Evolutionary conservation across 2,329 filamentous ascomycete species (phyloP).

Genomic region (Colletotrichum neosansevieriae): DNA sequence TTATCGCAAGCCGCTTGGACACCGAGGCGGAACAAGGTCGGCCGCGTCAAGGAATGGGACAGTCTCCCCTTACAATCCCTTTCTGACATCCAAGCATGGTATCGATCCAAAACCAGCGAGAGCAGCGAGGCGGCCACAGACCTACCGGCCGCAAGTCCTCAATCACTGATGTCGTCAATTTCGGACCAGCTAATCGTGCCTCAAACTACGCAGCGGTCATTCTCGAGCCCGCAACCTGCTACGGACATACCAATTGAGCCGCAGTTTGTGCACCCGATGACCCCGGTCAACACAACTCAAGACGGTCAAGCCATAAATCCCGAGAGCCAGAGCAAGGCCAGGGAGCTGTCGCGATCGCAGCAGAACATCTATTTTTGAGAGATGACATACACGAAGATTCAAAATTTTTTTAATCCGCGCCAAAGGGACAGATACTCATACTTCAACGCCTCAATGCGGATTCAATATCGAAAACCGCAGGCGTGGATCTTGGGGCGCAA

Average conservation of each 20-base stretch:
- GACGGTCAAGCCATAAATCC: background rate
- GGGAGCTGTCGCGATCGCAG: conserved; percentile 31
- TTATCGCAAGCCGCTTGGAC: conserved; percentile 24
- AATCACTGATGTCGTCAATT: conserved; percentile 4
- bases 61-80: conserved; percentile 41
- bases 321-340: conserved; percentile 25
- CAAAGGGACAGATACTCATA: background rate
- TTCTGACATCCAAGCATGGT: conserved; percentile 44
- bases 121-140: background rate
- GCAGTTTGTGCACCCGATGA: conserved; percentile 20
- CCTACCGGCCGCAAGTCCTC: conserved; percentile 6
- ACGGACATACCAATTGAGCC: conserved; percentile 23
- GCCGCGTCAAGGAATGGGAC: conserved; percentile 48
- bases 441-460: background rate
- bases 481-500: background rate
- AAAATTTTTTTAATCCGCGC: background rate
- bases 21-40: conserved; percentile 44
- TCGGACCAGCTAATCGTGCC: conserved; percentile 9
- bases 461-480: background rate
- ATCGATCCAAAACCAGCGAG: conserved; percentile 22
- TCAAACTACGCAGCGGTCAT: background rate
- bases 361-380: conserved; percentile 36
- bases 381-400: background rate
- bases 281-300: background rate
- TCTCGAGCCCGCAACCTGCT: background rate